phyloP scores from a whole-genome alignment of 805 yeast genomes.

The Ogataea paradorogensis region DNA sequence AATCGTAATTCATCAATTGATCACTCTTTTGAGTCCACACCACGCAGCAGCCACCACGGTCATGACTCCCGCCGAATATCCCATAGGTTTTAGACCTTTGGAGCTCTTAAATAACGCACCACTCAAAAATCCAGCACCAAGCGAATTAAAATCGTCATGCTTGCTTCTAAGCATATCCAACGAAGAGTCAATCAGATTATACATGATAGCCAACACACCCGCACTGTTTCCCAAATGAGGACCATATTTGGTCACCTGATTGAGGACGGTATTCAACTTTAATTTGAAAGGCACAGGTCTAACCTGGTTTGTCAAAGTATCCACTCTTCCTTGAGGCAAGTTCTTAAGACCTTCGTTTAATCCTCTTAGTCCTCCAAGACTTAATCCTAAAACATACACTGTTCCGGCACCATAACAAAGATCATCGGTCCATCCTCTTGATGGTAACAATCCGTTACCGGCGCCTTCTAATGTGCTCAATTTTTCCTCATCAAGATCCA shows the following conservation, averaged over 20 bases:
- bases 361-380: slow-evolving; percentile 88
- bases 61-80: slow-evolving; percentile 76
- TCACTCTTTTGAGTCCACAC: slow-evolving; percentile 70
- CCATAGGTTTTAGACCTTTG: slow-evolving; percentile 85
- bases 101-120: slow-evolving; percentile 90
- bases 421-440: slow-evolving; percentile 98
- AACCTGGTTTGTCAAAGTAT: slow-evolving; percentile 51
- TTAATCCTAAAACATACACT: slow-evolving; percentile 81
- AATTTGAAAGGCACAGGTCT: slow-evolving; percentile 73
- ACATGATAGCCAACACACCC: slow-evolving; percentile 87
- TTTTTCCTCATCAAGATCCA: slow-evolving; percentile 85
- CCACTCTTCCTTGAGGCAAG: slow-evolving; percentile 57
- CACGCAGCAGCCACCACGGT: slow-evolving; percentile 91
- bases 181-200: slow-evolving; percentile 78
- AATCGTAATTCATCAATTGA: slow-evolving; percentile 13
- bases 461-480: slow-evolving; percentile 79
- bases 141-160: slow-evolving; percentile 82
- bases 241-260: slow-evolving; percentile 91
- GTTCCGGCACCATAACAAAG: slow-evolving; percentile 97
- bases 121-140: slow-evolving; percentile 85
- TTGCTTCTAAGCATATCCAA: slow-evolving; percentile 81
- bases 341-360: slow-evolving; percentile 79
- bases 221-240: slow-evolving; percentile 95
- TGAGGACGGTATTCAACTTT: slow-evolving; percentile 83
- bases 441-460: slow-evolving; percentile 78